Base-by-base conservation (phyloP, 2,329 filamentous ascomycete species). In the Harringtonia lauricola region DNA sequence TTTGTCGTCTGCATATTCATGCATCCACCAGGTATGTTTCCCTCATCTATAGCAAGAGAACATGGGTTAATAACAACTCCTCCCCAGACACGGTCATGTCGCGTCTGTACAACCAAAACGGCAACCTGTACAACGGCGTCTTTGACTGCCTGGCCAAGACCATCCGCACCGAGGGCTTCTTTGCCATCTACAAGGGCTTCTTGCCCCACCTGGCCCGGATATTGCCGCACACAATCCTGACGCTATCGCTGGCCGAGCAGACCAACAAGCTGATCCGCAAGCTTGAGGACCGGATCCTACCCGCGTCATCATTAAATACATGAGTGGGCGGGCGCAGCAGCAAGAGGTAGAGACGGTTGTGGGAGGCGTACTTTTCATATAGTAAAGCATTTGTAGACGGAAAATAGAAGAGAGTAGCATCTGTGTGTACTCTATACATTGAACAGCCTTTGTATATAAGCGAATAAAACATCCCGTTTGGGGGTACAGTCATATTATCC, bases 121-220 rank as follows among this genome's bases (percentile, higher is more conserved):
- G 92, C 42, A 94, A 95, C 60, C 74, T 98, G n/a, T 98, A 98
- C 71, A 81, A 76, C 53, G 85, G 89, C 46, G 86, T 94, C 5
- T 85, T 94, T 50, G 92, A 98, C 65, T 98, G 92, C 61, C 65
- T 96, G 47, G 78, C 76, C 60, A 89, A 95, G 67, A 98, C 92
- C 0, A 73, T 98, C 48, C 83, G 81, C 59, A 95, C 87, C 0
- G 92, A 98, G 62, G 92, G 92, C 19, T 56, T 95, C 42, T 66
- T 96, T 38, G 92, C 92, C 48, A 86, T 98, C 46, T 98, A 98
- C 72, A 98, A 98, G 71, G 92, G 92, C 47, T 95, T 94, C 70
- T 79, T 95, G 57, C 92, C 92, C 15, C 92, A 98, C 66, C 68
- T 98, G 52, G 88, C 92, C 28, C 74, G 92, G 55, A 96, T 98